Conservation (phyloP, 192 early-diverging fungal species). For the Phycomyces blakesleeanus region DNA sequence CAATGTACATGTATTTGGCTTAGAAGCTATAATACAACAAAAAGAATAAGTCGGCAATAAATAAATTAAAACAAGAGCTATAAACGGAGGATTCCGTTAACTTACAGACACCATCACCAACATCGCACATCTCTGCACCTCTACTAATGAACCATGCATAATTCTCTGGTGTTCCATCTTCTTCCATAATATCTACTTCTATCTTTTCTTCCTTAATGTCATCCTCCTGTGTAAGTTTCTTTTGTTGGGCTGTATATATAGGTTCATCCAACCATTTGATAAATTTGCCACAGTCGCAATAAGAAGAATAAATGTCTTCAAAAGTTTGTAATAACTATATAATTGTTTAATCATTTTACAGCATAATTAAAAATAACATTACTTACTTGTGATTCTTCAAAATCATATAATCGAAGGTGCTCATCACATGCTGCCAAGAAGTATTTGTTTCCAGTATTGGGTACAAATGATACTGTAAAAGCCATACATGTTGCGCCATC, state of each 20-base stretch:
- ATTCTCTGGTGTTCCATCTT: constrained; percentile 15
- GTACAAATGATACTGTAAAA: constrained; percentile 91
- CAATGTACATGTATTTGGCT: constrained; percentile 83
- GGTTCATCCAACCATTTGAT: constrained; percentile 68
- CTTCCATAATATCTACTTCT: constrained; percentile 33
- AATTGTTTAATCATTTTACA: background rate
- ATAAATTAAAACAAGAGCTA: constrained; percentile 8
- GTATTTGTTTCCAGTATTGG: constrained; percentile 90
- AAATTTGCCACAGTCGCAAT: constrained; percentile 94
- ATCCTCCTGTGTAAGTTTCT: constrained; percentile 14
- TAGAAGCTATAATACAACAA: constrained; percentile 50
- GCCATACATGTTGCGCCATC: constrained; percentile 94
- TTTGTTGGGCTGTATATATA: constrained; percentile 23
- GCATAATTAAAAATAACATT: background rate
- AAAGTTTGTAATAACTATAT: constrained; percentile 58
- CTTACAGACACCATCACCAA: constrained; percentile 69
- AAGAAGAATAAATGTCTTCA: constrained; percentile 80
- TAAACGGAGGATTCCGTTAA: no score
- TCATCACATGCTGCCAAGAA: constrained; percentile 90
- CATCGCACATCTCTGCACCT: constrained; percentile 88
- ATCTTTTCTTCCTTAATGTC: constrained; percentile 21
- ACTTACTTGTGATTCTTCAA: constrained; percentile 67
- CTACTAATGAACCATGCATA: constrained; percentile 83
- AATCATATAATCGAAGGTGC: constrained; percentile 85
- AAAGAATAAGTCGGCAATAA: constrained; percentile 4